Conservation (phyloP, 352 stramenopile genomes). For the Globisporangium spinosum region DNA sequence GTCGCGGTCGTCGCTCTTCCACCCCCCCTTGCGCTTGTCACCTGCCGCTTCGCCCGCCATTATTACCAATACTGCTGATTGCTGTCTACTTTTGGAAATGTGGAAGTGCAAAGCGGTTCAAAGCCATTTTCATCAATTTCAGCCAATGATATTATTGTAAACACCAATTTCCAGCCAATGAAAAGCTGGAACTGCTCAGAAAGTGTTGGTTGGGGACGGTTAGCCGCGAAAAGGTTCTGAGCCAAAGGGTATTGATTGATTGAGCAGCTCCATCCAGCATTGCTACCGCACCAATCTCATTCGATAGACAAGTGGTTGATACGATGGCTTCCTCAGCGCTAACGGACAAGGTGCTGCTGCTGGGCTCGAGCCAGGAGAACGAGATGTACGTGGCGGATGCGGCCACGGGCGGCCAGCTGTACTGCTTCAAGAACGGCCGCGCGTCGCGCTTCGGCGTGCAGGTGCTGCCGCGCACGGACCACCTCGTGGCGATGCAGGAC, state of each 20-base stretch:
- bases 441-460: slow-evolving; percentile 46
- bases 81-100: slow-evolving; percentile 9
- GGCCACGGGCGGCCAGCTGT: slow-evolving; percentile 56
- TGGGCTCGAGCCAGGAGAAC: slow-evolving; percentile 65
- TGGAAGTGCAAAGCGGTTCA: not conserved
- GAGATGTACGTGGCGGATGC: slow-evolving; percentile 63
- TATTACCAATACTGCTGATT: not conserved
- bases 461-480: slow-evolving; percentile 57
- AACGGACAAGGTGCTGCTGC: slow-evolving; percentile 56
- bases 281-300: not conserved
- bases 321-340: slow-evolving; percentile 43
- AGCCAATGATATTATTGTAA: slow-evolving; percentile 22
- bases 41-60: slow-evolving; percentile 29
- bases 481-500: slow-evolving; percentile 63
- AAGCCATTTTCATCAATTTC: slow-evolving; percentile 10
- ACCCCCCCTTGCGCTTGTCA: slow-evolving; percentile 58
- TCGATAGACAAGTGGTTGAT: not conserved
- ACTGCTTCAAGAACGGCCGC: slow-evolving; percentile 72
- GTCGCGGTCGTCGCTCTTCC: slow-evolving; percentile 33
- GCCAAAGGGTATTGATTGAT: slow-evolving; percentile 1
- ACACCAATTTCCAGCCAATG: slow-evolving; percentile 23
- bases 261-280: not conserved
- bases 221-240: not conserved
- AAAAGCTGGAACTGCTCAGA: not conserved
- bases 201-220: slow-evolving; percentile 18